Conservation (phyloP, 352 stramenopile species). For the Phytophthora fragariae region DNA sequence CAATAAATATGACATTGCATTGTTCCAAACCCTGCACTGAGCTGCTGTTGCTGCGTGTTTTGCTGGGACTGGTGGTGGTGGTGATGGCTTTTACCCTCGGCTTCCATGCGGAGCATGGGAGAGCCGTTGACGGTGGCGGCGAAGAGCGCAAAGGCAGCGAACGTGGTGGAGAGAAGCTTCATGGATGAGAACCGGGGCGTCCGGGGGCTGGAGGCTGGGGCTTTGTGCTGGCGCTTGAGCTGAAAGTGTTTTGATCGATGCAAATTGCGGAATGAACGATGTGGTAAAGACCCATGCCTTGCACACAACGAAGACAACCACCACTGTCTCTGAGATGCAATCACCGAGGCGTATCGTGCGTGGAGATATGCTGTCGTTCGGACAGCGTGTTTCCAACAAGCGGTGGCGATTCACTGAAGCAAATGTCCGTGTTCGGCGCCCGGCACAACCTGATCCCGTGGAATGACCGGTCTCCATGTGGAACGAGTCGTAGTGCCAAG, state of each 20-base stretch:
- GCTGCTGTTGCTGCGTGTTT: not conserved
- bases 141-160: constrained; percentile 2
- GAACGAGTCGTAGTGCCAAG: not conserved
- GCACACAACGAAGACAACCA: not conserved
- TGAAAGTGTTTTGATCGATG: not conserved
- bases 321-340: not conserved
- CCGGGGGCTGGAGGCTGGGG: not conserved
- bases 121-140: constrained; percentile 7
- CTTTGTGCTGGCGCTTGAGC: not conserved
- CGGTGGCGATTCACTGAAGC: not conserved
- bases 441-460: not conserved
- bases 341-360: not conserved
- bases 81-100: not conserved
- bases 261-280: not conserved
- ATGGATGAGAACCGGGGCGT: not conserved
- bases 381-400: not conserved
- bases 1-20: no score
- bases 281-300: not conserved
- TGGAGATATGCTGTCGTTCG: not conserved
- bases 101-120: constrained; percentile 14
- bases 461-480: not conserved
- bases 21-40: no score
- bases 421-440: not conserved
- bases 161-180: constrained; percentile 23
- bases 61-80: not conserved